Evolutionary conservation across 441 rosid species (phyloP).

Genomic region (Adansonia grandidieri): DNA sequence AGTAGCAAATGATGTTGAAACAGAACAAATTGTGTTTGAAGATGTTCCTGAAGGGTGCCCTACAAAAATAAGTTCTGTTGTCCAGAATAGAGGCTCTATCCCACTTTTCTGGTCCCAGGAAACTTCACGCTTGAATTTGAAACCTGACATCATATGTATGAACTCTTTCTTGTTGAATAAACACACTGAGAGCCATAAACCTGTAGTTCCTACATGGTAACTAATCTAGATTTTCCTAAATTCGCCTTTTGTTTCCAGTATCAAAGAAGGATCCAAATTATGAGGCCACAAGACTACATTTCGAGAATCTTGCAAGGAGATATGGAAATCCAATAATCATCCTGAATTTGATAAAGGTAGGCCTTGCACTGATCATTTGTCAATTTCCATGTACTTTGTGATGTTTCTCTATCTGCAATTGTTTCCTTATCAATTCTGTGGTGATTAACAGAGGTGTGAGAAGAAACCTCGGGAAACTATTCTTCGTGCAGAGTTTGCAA

Average conservation of each 20-base stretch:
- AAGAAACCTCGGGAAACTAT: constrained; percentile 80
- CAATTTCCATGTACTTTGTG: constrained; percentile 7
- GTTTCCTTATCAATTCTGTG: constrained; percentile 19
- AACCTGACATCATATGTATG: constrained; percentile 77
- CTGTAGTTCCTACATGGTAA: not conserved
- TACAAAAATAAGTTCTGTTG: constrained; percentile 62
- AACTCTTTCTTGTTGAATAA: constrained; percentile 19
- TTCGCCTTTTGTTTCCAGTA: constrained; percentile 44
- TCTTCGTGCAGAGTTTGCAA: constrained; percentile 69
- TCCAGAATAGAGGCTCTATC: constrained; percentile 79
- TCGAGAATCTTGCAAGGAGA: constrained; percentile 74
- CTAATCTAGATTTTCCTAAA: constrained; percentile 32
- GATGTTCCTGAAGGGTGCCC: constrained; percentile 59
- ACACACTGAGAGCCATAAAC: not conserved
- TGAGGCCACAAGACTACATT: constrained; percentile 76
- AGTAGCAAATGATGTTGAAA: constrained; percentile 89
- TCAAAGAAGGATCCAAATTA: constrained; percentile 39
- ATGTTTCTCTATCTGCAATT: not conserved
- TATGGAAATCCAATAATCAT: constrained; percentile 79
- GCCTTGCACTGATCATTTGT: constrained; percentile 14
- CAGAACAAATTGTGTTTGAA: constrained; percentile 79
- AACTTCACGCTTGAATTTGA: constrained; percentile 77
- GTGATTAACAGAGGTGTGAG: constrained; percentile 56
- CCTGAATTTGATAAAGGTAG: constrained; percentile 74
- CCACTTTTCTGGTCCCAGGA: constrained; percentile 91